Evolutionary conservation across 2,329 filamentous ascomycete genomes (phyloP).

Genomic region (Sporothrix curviconia): DNA sequence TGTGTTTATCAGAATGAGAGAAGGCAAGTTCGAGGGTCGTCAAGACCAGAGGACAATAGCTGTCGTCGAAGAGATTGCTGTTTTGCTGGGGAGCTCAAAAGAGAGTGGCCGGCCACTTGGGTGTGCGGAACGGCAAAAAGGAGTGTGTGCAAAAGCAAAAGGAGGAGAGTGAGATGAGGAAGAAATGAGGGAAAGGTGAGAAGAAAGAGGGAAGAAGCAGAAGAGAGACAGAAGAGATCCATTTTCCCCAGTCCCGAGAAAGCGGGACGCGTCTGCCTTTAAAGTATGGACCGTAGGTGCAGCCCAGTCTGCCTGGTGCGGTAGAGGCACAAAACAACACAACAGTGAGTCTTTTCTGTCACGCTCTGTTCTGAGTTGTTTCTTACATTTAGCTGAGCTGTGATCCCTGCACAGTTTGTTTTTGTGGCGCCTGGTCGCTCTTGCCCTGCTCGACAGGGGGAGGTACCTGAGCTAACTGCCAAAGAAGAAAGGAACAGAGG

Average conservation of each 20-base stretch:
- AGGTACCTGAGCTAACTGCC: too few species aligned
- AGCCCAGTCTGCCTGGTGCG: too few species aligned
- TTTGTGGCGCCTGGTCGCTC: too few species aligned
- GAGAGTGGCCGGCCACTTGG: conserved; percentile 14
- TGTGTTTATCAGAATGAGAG: not conserved
- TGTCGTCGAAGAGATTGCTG: not conserved
- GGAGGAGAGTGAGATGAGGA: conserved; percentile 3
- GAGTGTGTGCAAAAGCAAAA: not conserved
- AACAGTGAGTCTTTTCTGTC: too few species aligned
- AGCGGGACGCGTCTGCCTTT: not conserved
- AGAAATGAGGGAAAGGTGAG: not conserved
- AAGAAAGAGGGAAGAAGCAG: too few species aligned
- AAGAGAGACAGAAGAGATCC: not conserved
- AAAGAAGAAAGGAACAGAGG: too few species aligned
- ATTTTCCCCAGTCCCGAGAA: conserved; percentile 2
- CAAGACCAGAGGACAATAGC: not conserved
- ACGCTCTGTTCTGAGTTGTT: too few species aligned
- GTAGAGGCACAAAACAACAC: too few species aligned
- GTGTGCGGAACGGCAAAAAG: not conserved
- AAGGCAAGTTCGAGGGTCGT: too few species aligned
- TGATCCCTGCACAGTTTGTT: too few species aligned
- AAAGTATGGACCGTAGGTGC: not conserved
- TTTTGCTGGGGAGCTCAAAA: conserved; percentile 2
- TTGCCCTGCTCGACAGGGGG: too few species aligned
- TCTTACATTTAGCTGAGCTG: too few species aligned